phyloP scores from a whole-genome alignment of 371 early-diverging fungal species.

The Chytridiales sp. region DNA sequence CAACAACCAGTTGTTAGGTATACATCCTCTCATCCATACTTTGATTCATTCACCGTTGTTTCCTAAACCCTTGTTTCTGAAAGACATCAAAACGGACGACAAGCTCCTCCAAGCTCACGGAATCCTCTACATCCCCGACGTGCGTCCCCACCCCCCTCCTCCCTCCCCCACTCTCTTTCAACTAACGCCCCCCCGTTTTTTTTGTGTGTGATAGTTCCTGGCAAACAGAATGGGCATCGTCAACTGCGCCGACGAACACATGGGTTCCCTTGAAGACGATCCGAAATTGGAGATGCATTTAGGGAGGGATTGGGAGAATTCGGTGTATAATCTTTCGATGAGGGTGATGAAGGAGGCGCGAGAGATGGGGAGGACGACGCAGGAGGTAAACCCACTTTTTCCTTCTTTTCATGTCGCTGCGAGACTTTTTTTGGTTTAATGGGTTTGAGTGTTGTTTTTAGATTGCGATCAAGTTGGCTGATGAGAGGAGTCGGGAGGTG shows the following conservation, averaged over 20 bases:
- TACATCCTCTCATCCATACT: neutral
- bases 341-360: constrained; percentile 26
- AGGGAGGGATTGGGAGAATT: constrained; percentile 39
- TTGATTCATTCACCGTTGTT: constrained; percentile 3
- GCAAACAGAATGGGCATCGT: constrained; percentile 54
- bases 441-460: neutral
- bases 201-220: constrained; percentile 32
- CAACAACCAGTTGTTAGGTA: constrained; percentile 46
- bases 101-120: constrained; percentile 28
- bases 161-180: neutral
- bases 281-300: constrained; percentile 41
- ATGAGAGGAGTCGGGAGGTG: constrained; percentile 17
- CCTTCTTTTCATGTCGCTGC: neutral
- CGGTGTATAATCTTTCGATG: constrained; percentile 30
- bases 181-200: neutral
- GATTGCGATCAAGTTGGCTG: constrained; percentile 39
- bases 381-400: constrained; percentile 28
- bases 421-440: neutral
- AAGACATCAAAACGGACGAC: constrained; percentile 31
- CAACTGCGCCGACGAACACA: constrained; percentile 43
- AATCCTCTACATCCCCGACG: constrained; percentile 45
- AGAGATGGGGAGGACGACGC: constrained; percentile 24
- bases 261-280: constrained; percentile 37
- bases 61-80: neutral
- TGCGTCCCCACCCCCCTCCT: constrained; percentile 4